Conservation (phyloP, 2,329 filamentous ascomycete genomes). For the Colletotrichum sublineola region DNA sequence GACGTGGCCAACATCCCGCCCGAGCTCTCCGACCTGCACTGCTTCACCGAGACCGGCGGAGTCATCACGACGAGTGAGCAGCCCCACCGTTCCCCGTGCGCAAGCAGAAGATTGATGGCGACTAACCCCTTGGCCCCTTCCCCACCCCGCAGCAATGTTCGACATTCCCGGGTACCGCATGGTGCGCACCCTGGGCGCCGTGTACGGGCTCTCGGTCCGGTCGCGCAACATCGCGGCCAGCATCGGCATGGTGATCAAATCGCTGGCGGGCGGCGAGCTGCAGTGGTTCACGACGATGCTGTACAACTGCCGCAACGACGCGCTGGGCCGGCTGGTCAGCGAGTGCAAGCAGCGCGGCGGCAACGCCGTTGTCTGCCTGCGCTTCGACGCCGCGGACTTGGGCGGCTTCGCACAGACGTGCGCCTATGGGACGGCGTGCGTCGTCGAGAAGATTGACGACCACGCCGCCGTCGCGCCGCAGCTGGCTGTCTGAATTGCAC, state of each 20-base stretch:
- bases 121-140: too few relatives aligned
- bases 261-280: constrained; percentile 70
- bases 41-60: constrained; percentile 72
- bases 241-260: constrained; percentile 68
- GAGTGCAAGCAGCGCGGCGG: constrained; percentile 70
- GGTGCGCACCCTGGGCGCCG: constrained; percentile 68
- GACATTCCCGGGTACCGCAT: constrained; percentile 73
- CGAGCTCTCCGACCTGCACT: constrained; percentile 63
- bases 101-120: too few relatives aligned
- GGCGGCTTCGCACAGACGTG: constrained; percentile 70
- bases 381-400: constrained; percentile 69
- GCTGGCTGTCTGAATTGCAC: constrained; percentile 5
- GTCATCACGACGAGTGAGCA: constrained; percentile 67
- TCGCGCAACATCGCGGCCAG: constrained; percentile 70
- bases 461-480: constrained; percentile 38
- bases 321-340: constrained; percentile 66
- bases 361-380: constrained; percentile 70
- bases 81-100: neutral
- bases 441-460: constrained; percentile 68
- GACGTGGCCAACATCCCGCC: constrained; percentile 55
- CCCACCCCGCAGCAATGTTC: constrained; percentile 63
- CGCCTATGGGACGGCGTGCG: constrained; percentile 71
- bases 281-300: constrained; percentile 71
- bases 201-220: constrained; percentile 69
- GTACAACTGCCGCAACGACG: constrained; percentile 70